phyloP scores from a whole-genome alignment of 768 basidiomycete species.

The Stropharia rugosoannulata region DNA sequence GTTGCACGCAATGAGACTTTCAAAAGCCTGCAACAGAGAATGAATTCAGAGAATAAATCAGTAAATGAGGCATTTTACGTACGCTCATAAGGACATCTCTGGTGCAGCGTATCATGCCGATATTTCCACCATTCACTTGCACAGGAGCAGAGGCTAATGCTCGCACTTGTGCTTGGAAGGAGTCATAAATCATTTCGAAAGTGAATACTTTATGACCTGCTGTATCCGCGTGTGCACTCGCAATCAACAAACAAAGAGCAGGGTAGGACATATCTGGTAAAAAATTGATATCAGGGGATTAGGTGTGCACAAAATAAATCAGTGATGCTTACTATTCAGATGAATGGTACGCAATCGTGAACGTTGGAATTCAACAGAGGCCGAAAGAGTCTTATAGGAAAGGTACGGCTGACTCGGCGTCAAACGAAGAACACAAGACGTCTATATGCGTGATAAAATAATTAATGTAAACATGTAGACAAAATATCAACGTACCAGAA shows the following conservation, averaged over 20 bases:
- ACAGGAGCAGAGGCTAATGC: constrained; percentile 74
- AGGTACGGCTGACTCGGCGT: constrained; percentile 54
- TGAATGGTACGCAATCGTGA: constrained; percentile 51
- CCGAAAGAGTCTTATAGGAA: constrained; percentile 39
- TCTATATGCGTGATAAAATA: constrained; percentile 29
- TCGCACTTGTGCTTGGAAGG: constrained; percentile 73
- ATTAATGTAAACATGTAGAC: neutral
- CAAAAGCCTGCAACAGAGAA: constrained; percentile 61
- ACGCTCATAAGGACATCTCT: constrained; percentile 68
- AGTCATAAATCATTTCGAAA: constrained; percentile 88
- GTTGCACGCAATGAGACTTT: constrained; percentile 54
- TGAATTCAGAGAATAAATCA: neutral
- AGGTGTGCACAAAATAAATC: neutral
- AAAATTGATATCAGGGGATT: neutral
- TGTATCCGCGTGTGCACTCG: constrained; percentile 74
- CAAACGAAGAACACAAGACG: constrained; percentile 41
- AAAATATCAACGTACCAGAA: constrained; percentile 51
- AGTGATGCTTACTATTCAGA: constrained; percentile 46
- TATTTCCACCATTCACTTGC: constrained; percentile 68
- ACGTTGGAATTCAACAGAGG: constrained; percentile 51
- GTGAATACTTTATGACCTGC: constrained; percentile 81
- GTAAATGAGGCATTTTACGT: constrained; percentile 24
- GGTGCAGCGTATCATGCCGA: constrained; percentile 71
- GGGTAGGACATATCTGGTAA: constrained; percentile 72
- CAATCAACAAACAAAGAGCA: constrained; percentile 78